Percentiles rank a stretch among this genome's conserved stretches.
phyloP scores from a whole-genome alignment of 169 alveolate species.

The Eimeria sp. region DNA sequence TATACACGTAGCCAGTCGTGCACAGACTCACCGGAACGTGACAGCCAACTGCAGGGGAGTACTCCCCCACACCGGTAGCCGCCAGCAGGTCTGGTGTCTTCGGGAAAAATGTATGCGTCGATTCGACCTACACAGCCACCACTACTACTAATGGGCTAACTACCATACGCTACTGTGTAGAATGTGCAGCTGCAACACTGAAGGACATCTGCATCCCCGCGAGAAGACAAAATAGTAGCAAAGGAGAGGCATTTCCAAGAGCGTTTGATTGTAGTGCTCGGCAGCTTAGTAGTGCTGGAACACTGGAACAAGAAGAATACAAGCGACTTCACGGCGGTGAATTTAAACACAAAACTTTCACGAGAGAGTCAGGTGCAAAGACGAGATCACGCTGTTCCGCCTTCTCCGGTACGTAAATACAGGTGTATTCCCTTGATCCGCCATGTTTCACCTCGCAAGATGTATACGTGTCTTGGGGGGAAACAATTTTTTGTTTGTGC shows the following conservation, averaged over 20 bases:
- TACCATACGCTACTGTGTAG: background rate
- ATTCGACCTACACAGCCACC: background rate
- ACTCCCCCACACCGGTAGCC: background rate
- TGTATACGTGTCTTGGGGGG: background rate
- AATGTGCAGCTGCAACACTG: background rate
- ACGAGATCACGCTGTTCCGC: too few relatives aligned
- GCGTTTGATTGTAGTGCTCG: background rate
- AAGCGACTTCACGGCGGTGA: background rate
- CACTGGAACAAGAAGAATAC: background rate
- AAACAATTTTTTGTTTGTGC: background rate
- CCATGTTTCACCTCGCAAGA: background rate
- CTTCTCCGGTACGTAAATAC: too few relatives aligned
- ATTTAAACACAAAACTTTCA: background rate
- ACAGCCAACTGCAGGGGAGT: background rate
- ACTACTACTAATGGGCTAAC: background rate
- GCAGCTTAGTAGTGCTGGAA: background rate
- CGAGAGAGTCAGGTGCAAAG: background rate
- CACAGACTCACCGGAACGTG: background rate
- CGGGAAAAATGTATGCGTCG: background rate
- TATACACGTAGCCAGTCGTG: background rate
- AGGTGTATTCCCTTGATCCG: background rate
- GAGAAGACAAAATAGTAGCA: background rate
- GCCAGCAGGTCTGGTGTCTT: background rate
- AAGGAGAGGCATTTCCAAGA: background rate
- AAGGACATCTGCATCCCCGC: background rate